Evolutionary conservation across 768 basidiomycete species (phyloP).

Genomic region (Mycena amicta): DNA sequence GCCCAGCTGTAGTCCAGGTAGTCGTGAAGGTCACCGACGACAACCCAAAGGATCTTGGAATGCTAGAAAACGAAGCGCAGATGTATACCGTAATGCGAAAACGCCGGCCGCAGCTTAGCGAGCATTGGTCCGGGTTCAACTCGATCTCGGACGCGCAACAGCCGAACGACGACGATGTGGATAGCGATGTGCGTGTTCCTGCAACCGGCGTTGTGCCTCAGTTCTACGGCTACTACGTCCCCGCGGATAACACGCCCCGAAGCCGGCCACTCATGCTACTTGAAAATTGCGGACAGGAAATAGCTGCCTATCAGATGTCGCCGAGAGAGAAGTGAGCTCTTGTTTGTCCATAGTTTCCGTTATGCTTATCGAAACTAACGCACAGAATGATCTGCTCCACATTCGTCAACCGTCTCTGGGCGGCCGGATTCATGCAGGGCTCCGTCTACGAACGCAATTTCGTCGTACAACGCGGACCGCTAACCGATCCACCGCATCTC

Average conservation of each 20-base stretch:
- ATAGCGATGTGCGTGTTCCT: constrained; percentile 5
- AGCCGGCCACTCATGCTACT: constrained; percentile 19
- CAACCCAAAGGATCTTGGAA: background rate
- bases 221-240: constrained; percentile 20
- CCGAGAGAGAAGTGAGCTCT: no score
- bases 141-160: background rate
- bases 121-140: constrained; percentile 8
- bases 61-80: constrained; percentile 9
- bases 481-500: constrained; percentile 8
- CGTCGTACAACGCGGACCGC: constrained; percentile 19
- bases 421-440: constrained; percentile 2
- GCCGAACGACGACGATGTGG: background rate
- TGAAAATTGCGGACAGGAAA: constrained; percentile 21
- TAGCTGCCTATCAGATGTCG: no score
- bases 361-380: no score
- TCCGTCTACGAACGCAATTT: constrained; percentile 17
- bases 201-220: constrained; percentile 16
- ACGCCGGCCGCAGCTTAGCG: background rate
- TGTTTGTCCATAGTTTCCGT: no score
- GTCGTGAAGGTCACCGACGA: constrained; percentile 2
- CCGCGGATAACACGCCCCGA: constrained; percentile 1
- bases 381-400: background rate
- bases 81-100: background rate
- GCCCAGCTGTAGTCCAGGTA: background rate
- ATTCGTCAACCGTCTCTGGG: constrained; percentile 14